Conservation (phyloP, 73 alveolate genomes). For the Chromera velia region DNA sequence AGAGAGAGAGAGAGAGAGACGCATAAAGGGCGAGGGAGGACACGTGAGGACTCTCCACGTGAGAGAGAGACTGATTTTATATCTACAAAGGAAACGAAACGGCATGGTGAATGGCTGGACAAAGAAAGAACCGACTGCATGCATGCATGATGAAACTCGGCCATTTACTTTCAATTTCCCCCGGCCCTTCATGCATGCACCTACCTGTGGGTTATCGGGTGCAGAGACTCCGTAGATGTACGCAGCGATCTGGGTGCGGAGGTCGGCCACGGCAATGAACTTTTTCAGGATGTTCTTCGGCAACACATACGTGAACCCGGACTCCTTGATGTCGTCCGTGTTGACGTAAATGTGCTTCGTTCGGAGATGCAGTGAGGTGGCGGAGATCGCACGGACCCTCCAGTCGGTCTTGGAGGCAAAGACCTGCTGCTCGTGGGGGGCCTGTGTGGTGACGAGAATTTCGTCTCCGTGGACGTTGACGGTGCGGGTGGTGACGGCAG, state of each 20-base stretch:
- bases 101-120: no score
- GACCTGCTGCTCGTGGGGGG: conserved; percentile 94
- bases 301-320: conserved; percentile 81
- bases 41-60: no score
- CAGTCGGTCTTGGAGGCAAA: conserved; percentile 95
- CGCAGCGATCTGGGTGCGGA: conserved; percentile 95
- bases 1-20: no score
- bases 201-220: conserved; percentile 79
- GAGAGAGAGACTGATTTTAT: no score
- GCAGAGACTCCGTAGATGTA: conserved; percentile 95
- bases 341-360: conserved; percentile 93
- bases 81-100: no score
- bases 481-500: conserved; percentile 58
- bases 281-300: conserved; percentile 97
- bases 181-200: no score
- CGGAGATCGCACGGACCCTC: conserved; percentile 97
- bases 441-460: conserved; percentile 55
- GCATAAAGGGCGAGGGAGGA: no score
- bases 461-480: conserved; percentile 54
- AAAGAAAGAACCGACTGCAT: no score
- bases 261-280: conserved; percentile 92
- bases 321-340: conserved; percentile 84
- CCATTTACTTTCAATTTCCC: no score
- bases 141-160: no score
- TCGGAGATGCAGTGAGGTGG: conserved; percentile 90